phyloP scores from a whole-genome alignment of 345 rosid genomes.

The Geranium rotundifolium region DNA sequence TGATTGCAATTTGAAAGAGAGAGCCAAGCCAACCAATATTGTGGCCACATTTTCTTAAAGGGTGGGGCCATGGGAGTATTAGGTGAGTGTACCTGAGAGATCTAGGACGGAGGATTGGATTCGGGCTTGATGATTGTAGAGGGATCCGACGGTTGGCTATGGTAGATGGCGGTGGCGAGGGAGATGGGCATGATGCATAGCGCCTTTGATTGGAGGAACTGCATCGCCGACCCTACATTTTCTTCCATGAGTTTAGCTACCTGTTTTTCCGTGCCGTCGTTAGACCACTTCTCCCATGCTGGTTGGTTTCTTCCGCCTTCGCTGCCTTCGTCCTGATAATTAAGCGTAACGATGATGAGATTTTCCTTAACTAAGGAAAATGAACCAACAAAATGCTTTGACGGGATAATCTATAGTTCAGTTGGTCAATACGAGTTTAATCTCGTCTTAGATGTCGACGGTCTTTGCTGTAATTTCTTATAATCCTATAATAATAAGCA shows the following conservation, averaged over 20 bases:
- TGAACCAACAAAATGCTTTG: neutral
- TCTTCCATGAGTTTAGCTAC: conserved; percentile 78
- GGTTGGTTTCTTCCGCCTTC: conserved; percentile 36
- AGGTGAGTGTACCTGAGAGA: neutral
- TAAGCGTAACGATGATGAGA: conserved; percentile 2
- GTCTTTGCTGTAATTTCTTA: no score
- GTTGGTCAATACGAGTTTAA: no score
- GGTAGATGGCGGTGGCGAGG: conserved; percentile 54
- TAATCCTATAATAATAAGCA: no score
- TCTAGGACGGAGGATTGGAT: conserved; percentile 29
- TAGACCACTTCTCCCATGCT: conserved; percentile 69
- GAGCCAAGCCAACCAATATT: conserved; percentile 12
- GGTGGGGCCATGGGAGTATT: conserved; percentile 17
- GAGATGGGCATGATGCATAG: conserved; percentile 74
- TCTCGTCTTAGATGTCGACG: no score
- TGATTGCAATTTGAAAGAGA: conserved; percentile 40
- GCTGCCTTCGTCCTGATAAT: conserved; percentile 31
- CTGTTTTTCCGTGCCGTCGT: conserved; percentile 54
- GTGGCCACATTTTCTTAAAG: conserved; percentile 2
- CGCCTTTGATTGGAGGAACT: conserved; percentile 67
- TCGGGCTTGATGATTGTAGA: conserved; percentile 36
- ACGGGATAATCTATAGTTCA: no score
- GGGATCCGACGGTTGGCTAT: conserved; percentile 30
- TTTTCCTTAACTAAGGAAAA: neutral
- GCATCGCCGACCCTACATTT: conserved; percentile 74